A percentile compares a stretch with the other conserved stretches of the same genome.
These are phyloP conservation scores for Talaromyces sp. DNA, from an alignment of 2,329 filamentous ascomycete species.

Conservation along the genomic window DNA sequence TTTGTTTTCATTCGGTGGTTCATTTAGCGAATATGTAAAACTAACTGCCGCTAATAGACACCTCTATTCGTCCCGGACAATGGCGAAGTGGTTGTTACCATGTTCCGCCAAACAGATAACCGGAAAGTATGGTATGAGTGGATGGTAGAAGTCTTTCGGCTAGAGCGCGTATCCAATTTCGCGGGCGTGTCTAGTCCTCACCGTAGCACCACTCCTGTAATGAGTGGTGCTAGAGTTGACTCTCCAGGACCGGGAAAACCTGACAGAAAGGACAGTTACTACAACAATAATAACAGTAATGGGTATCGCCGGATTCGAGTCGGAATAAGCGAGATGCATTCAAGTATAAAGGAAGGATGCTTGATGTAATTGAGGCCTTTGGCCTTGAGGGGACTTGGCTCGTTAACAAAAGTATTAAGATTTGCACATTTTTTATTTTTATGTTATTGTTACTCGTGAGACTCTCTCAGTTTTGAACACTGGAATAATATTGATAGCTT, in stretches of 20 bases:
- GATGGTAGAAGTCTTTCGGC: constrained; percentile 77
- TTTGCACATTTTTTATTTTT: background rate
- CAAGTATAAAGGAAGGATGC: constrained; percentile 47
- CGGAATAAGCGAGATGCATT: constrained; percentile 45
- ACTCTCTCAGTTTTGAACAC: too few species aligned
- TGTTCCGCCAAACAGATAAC: constrained; percentile 95
- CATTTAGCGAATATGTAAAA: constrained; percentile 14
- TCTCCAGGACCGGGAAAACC: constrained; percentile 19
- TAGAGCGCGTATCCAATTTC: constrained; percentile 22
- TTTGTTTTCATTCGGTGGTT: constrained; percentile 2
- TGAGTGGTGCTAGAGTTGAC: constrained; percentile 25
- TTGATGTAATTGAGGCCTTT: constrained; percentile 35
- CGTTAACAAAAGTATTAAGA: background rate
- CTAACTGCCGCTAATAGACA: constrained; percentile 50
- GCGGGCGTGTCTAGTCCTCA: constrained; percentile 1
- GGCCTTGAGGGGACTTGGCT: background rate
- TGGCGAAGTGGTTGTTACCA: constrained; percentile 80
- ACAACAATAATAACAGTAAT: constrained; percentile 16
- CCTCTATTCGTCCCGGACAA: constrained; percentile 82
- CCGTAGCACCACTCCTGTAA: constrained; percentile 19
- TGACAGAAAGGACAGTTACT: constrained; percentile 15
- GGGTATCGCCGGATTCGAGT: constrained; percentile 30
- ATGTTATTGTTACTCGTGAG: background rate
- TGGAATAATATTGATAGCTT: too few species aligned
- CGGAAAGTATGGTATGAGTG: constrained; percentile 98